These are phyloP conservation scores for Cyclostephanos invisitatus DNA, from an alignment of 108 stramenopile genomes.

Conservation along the genomic window DNA sequence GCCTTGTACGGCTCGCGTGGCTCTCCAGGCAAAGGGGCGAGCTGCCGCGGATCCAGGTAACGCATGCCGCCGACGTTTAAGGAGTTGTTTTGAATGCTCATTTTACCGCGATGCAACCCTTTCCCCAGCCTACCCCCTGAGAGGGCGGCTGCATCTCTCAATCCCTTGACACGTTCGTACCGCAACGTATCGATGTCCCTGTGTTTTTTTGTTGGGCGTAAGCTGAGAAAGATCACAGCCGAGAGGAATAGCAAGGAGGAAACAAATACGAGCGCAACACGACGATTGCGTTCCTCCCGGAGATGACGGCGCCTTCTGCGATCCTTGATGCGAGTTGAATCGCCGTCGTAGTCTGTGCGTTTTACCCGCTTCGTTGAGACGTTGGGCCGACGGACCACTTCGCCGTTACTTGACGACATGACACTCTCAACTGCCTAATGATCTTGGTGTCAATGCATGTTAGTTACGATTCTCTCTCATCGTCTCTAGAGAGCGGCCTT, in stretches of 20 bases:
- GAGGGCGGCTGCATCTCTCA: constrained; percentile 29
- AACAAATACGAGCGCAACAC: not conserved
- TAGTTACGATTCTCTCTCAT: too few species aligned
- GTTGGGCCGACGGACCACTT: constrained; percentile 16
- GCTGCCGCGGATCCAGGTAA: constrained; percentile 45
- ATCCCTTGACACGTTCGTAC: constrained; percentile 25
- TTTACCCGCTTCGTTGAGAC: constrained; percentile 7
- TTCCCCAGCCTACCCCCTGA: constrained; percentile 3
- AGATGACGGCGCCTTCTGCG: constrained; percentile 11
- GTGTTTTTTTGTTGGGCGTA: constrained; percentile 17
- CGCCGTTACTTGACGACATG: constrained; percentile 15
- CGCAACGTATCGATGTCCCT: constrained; percentile 12
- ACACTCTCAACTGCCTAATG: too few species aligned
- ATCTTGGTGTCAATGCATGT: too few species aligned
- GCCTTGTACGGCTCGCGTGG: constrained; percentile 23
- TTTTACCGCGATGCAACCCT: constrained; percentile 1
- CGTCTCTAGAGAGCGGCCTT: too few species aligned
- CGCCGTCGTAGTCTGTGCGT: not conserved
- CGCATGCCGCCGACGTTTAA: constrained; percentile 24
- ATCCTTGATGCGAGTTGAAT: constrained; percentile 18
- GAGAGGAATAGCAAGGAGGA: not conserved
- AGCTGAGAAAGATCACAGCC: constrained; percentile 9
- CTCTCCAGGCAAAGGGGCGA: constrained; percentile 42
- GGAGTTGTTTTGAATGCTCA: not conserved
- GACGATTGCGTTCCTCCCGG: constrained; percentile 18